Percentiles rank a stretch among this genome's conserved stretches.
Evolutionary conservation across 31 red algal species (phyloP).

Genomic region (Porphyra umbilicalis): DNA sequence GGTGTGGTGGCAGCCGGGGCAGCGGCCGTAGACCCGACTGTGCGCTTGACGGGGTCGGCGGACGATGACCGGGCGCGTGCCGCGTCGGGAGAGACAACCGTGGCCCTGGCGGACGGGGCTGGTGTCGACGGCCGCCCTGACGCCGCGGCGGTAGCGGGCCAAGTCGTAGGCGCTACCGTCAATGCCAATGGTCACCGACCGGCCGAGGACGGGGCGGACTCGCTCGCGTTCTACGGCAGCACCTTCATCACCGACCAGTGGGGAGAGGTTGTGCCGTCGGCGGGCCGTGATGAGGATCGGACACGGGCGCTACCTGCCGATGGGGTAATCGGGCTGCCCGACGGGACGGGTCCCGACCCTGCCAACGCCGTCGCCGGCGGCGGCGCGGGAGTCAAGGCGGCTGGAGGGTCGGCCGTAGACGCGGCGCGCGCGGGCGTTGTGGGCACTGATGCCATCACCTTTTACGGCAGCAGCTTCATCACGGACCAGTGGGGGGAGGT

Average conservation of each 20-base stretch:
- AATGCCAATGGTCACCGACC: neutral
- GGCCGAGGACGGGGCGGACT: constrained; percentile 1
- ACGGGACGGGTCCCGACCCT: neutral
- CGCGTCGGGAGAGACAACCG: neutral
- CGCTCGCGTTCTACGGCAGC: constrained; percentile 82
- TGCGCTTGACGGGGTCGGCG: no score
- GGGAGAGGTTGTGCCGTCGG: constrained; percentile 58
- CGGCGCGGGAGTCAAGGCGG: neutral
- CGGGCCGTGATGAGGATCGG: constrained; percentile 46
- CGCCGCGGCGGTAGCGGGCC: neutral
- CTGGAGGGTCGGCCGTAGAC: neutral
- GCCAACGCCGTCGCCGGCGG: neutral
- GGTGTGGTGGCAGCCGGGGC: neutral
- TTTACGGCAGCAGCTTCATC: constrained; percentile 92
- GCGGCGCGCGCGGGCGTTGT: neutral
- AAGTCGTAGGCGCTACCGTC: neutral
- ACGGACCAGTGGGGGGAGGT: constrained; percentile 69
- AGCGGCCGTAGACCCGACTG: no score
- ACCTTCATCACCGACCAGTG: constrained; percentile 73
- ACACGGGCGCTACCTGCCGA: neutral
- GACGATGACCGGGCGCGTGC: neutral
- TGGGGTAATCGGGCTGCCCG: neutral
- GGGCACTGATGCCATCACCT: constrained; percentile 36
- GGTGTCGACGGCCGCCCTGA: neutral
- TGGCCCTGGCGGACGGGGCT: neutral